These are phyloP conservation scores for Acidiella bohemica DNA, from an alignment of 495 filamentous ascomycete species.

Conservation along the genomic window DNA sequence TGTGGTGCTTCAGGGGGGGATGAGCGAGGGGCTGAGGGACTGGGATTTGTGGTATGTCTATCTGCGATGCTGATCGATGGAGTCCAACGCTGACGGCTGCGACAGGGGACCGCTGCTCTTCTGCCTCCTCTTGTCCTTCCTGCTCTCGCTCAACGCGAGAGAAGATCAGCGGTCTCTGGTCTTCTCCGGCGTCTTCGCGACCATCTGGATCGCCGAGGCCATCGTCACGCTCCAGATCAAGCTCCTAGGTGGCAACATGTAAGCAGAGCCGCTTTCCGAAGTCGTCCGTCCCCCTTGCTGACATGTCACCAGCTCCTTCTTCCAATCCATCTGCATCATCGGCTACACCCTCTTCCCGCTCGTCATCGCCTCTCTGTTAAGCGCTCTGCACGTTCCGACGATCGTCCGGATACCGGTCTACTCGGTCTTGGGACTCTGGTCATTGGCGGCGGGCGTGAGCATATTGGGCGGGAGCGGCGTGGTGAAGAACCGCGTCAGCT, in stretches of 20 bases:
- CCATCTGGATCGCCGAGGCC: conserved; percentile 93
- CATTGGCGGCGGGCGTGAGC: conserved; percentile 85
- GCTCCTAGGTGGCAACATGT: conserved; percentile 95
- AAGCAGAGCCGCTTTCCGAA: conserved; percentile 29
- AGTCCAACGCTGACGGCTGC: conserved; percentile 11
- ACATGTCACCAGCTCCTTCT: conserved; percentile 60
- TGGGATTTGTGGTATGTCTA: conserved; percentile 80
- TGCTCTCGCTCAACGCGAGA: conserved; percentile 65
- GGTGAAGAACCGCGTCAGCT: conserved; percentile 81
- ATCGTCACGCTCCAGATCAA: conserved; percentile 98
- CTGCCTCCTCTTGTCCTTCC: conserved; percentile 71
- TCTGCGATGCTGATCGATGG: neutral
- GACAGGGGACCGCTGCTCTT: conserved; percentile 77
- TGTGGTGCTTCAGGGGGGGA: conserved; percentile 58
- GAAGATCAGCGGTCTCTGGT: conserved; percentile 69
- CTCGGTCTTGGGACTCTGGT: conserved; percentile 75
- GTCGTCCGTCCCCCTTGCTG: neutral
- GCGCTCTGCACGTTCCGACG: conserved; percentile 60
- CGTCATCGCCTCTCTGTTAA: conserved; percentile 82
- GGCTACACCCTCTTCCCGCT: conserved; percentile 98
- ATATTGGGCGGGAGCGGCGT: conserved; percentile 93
- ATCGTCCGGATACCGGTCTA: conserved; percentile 83
- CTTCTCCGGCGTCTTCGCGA: conserved; percentile 89
- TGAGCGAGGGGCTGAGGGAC: conserved; percentile 77
- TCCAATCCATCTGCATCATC: conserved; percentile 93